A percentile compares a stretch with the other conserved stretches of the same genome.
These are phyloP conservation scores for Curvularia eragrostidis DNA, from an alignment of 2,329 filamentous ascomycete species.

Conservation along the genomic window DNA sequence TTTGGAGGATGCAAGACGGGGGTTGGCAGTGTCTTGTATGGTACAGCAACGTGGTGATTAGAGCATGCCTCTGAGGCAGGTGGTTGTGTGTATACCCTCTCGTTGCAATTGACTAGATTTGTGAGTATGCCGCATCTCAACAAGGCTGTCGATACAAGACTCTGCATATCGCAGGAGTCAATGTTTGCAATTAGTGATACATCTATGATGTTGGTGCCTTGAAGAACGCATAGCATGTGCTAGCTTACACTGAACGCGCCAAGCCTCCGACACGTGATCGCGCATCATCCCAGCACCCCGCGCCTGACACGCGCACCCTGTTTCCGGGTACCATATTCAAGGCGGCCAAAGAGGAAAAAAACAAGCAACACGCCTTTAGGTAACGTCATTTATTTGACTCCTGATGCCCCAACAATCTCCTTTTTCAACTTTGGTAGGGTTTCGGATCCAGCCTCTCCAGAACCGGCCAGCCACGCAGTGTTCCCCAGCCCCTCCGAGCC, in stretches of 20 bases:
- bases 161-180: neutral
- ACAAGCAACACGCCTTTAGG: neutral
- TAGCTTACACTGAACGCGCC: constrained; percentile 9
- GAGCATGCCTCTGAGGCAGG: neutral
- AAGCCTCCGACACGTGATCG: constrained; percentile 19
- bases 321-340: neutral
- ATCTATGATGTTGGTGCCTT: neutral
- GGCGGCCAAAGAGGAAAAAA: neutral
- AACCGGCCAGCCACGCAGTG: constrained; percentile 18
- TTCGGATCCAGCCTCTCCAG: constrained; percentile 26
- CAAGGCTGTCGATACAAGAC: neutral
- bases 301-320: neutral
- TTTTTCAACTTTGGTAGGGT: constrained; percentile 2
- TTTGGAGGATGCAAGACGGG: neutral
- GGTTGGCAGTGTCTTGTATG: neutral
- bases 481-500: constrained; percentile 19
- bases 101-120: neutral
- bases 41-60: neutral
- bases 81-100: constrained; percentile 3
- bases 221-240: neutral
- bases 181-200: neutral
- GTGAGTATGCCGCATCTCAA: neutral
- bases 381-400: constrained; percentile 3
- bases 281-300: constrained; percentile 6
- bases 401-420: constrained; percentile 1